A percentile compares a stretch with the other conserved stretches of the same genome.
phyloP scores from a whole-genome alignment of 2,329 filamentous ascomycete genomes.

The Botryotinia calthae region DNA sequence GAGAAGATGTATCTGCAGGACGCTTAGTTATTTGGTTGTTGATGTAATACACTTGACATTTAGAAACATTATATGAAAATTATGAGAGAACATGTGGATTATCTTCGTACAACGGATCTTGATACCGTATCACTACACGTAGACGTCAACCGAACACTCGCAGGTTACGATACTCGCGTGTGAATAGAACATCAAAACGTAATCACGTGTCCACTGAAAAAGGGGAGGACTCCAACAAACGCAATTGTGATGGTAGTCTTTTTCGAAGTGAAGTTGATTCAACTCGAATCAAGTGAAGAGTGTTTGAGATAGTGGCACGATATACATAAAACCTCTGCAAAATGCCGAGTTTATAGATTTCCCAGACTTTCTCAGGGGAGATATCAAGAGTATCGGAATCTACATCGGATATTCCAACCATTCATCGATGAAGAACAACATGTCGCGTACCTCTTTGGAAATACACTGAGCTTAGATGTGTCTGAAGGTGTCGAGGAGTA shows the following conservation, averaged over 20 bases:
- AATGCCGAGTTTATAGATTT: background rate
- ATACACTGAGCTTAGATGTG: background rate
- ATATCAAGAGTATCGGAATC: background rate
- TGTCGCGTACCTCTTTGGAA: background rate
- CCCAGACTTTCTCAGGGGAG: background rate
- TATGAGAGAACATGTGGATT: too few species aligned
- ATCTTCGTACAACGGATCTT: background rate
- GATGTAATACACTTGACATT: background rate
- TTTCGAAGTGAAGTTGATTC: background rate
- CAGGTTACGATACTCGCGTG: background rate
- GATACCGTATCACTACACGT: background rate
- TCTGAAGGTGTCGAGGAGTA: background rate
- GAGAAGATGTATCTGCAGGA: background rate
- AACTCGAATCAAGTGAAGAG: background rate
- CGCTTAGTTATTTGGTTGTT: background rate
- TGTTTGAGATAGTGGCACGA: background rate
- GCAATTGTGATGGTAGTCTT: background rate
- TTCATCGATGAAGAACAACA: background rate
- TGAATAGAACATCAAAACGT: background rate
- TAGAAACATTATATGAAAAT: background rate
- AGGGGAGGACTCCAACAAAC: too few species aligned
- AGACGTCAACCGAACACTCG: background rate
- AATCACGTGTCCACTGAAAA: background rate
- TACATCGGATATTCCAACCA: background rate
- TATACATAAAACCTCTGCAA: background rate